Conservation (phyloP, 148 eudicot genomes). For the Chenopodium album region DNA sequence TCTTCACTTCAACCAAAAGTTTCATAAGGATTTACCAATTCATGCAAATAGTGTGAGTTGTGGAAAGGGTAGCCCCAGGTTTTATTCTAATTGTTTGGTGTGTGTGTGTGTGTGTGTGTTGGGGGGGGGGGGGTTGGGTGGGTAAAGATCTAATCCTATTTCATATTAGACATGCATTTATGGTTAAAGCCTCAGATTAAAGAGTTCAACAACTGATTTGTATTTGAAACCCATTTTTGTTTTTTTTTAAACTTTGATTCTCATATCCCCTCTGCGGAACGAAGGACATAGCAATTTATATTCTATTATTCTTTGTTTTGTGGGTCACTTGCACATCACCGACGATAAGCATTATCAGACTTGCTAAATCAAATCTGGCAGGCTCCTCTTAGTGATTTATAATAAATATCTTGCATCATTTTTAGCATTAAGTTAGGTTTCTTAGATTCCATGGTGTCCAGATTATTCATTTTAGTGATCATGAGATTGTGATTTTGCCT, state of each 20-base stretch:
- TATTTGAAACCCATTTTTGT: neutral
- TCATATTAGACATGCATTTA: neutral
- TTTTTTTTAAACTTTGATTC: too few relatives aligned
- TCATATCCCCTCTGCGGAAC: neutral
- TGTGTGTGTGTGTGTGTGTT: too few relatives aligned
- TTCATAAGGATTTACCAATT: neutral
- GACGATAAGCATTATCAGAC: neutral
- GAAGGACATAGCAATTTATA: neutral
- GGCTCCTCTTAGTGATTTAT: neutral
- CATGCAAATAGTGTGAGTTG: neutral
- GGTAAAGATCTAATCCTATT: neutral
- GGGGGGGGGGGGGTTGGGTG: neutral
- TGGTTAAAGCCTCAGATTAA: neutral
- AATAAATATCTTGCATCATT: neutral
- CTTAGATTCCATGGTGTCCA: constrained; percentile 6
- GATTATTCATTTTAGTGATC: constrained; percentile 3
- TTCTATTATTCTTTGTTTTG: neutral
- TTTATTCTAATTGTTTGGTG: neutral
- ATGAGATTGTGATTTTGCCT: constrained; percentile 12
- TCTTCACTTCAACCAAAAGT: neutral
- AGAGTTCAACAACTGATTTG: neutral
- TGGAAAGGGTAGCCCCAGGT: neutral
- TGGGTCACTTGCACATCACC: constrained; percentile 11
- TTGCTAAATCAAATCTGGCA: constrained; percentile 11
- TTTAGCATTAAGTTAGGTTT: neutral